These are phyloP conservation scores for Lyophyllum shimeji DNA, from an alignment of 768 basidiomycete species.

Conservation along the genomic window DNA sequence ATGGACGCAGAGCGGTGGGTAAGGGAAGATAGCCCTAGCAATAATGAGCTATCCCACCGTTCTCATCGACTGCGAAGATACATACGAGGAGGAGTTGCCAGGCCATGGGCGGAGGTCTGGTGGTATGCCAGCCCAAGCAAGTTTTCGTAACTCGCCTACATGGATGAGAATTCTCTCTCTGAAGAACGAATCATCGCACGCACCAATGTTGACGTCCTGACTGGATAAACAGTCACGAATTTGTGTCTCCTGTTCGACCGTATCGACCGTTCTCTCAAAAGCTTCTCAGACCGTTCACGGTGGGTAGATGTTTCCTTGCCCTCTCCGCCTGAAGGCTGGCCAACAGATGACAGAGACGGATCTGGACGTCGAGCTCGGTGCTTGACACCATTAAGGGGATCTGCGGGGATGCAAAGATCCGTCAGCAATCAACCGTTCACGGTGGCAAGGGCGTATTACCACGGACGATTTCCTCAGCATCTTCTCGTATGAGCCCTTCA, in stretches of 20 bases:
- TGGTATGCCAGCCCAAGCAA: constrained; percentile 96
- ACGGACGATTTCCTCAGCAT: constrained; percentile 74
- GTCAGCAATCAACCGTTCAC: constrained; percentile 16
- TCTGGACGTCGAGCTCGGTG: constrained; percentile 41
- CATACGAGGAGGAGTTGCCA: constrained; percentile 94
- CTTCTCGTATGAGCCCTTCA: constrained; percentile 54
- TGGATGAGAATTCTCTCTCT: constrained; percentile 1
- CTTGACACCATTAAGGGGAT: constrained; percentile 58
- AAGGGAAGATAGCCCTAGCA: constrained; percentile 89
- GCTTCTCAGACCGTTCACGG: constrained; percentile 54
- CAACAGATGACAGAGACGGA: constrained; percentile 27
- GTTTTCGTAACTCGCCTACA: constrained; percentile 79
- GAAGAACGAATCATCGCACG: constrained; percentile 22
- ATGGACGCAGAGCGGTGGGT: constrained; percentile 68
- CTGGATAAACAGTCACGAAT: constrained; percentile 74
- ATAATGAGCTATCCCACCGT: constrained; percentile 7
- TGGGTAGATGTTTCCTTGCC: constrained; percentile 22
- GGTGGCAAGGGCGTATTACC: constrained; percentile 45
- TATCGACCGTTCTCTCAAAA: constrained; percentile 74
- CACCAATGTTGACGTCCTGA: constrained; percentile 83
- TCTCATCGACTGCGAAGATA: constrained; percentile 12
- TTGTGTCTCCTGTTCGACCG: constrained; percentile 76
- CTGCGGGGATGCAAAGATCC: constrained; percentile 34
- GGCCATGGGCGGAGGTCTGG: constrained; percentile 82
- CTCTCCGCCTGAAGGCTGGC: constrained; percentile 22